These are phyloP conservation scores for Penicillium fimorum DNA, from an alignment of 495 filamentous ascomycete genomes.

Conservation along the genomic window DNA sequence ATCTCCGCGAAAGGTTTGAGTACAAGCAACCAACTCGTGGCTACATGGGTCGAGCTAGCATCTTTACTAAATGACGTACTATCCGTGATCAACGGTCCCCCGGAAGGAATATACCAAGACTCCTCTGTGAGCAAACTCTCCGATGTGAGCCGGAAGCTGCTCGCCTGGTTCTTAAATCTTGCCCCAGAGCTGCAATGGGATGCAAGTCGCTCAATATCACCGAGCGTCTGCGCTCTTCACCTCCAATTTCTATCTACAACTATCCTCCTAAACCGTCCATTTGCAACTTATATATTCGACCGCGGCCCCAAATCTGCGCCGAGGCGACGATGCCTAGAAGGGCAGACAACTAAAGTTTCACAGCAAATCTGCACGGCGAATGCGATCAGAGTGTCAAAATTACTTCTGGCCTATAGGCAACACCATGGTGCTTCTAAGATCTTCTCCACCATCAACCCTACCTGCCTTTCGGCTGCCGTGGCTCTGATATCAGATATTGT, in stretches of 20 bases:
- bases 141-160: neutral
- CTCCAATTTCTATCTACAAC: neutral
- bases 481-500: neutral
- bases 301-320: neutral
- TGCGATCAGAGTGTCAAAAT: neutral
- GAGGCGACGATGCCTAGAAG: neutral
- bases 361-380: neutral
- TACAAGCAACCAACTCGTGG: neutral
- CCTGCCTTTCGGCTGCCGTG: neutral
- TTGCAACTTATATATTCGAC: neutral
- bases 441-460: neutral
- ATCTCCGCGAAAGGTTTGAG: neutral
- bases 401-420: neutral
- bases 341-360: neutral
- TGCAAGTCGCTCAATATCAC: neutral
- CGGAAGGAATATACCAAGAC: neutral
- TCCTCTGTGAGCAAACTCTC: neutral
- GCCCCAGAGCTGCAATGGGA: neutral
- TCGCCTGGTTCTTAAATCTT: neutral
- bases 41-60: neutral
- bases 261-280: neutral
- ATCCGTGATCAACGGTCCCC: neutral
- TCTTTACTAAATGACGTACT: neutral
- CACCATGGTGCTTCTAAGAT: neutral
- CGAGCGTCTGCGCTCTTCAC: neutral